Evolutionary conservation across 257 asterid genomes (phyloP).

Genomic region (Plantago ovata): DNA sequence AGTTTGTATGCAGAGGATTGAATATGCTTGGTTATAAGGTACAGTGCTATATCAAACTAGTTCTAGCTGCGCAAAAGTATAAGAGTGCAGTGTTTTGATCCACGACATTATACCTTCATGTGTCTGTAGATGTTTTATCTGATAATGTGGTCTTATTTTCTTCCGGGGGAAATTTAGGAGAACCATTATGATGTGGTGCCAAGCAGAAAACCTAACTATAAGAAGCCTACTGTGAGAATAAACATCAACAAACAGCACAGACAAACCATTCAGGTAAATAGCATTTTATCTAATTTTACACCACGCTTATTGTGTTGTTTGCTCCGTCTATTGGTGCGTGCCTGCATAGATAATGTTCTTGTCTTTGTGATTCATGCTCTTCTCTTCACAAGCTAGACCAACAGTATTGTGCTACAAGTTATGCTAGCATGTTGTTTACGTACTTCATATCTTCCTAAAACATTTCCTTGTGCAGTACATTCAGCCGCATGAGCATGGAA

Average conservation of each 20-base stretch:
- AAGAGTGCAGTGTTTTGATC: neutral
- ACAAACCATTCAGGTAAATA: conserved; percentile 56
- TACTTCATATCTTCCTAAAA: too few species aligned
- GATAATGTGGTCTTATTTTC: too few species aligned
- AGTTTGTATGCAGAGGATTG: conserved; percentile 54
- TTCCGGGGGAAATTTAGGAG: too few species aligned
- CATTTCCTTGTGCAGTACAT: conserved; percentile 50
- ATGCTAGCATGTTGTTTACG: too few species aligned
- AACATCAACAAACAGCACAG: conserved; percentile 55
- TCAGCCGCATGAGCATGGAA: conserved; percentile 50
- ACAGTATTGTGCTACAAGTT: too few species aligned
- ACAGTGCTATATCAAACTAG: conserved; percentile 23
- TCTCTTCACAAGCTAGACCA: neutral
- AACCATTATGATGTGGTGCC: conserved; percentile 53
- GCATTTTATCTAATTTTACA: too few species aligned
- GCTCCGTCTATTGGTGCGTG: too few species aligned
- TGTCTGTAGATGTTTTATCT: too few species aligned
- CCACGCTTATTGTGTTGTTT: too few species aligned
- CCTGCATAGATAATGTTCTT: neutral
- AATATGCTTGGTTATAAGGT: conserved; percentile 54
- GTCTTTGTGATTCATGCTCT: neutral
- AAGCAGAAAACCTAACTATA: conserved; percentile 38
- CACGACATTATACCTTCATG: neutral
- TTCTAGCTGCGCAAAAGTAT: neutral
- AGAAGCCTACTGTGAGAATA: conserved; percentile 43